Evolutionary conservation across 129 eudicot genomes (phyloP).

Genomic region (Artemisia argyi): DNA sequence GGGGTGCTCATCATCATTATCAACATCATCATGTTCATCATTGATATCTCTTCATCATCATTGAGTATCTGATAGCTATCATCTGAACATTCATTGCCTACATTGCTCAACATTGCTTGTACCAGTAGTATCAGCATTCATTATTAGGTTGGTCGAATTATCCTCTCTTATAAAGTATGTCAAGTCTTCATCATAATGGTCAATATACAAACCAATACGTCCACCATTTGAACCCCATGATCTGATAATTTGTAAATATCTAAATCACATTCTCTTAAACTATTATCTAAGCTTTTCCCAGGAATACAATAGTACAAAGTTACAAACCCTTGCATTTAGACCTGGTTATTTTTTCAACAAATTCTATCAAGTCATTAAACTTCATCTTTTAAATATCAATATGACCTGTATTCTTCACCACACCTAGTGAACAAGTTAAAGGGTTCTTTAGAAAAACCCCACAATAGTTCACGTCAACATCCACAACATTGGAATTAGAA

Average conservation of each 20-base stretch:
- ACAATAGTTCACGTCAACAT: background rate
- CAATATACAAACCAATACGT: background rate
- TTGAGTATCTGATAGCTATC: too few species aligned
- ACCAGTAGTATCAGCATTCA: too few species aligned
- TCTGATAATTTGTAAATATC: slow-evolving; percentile 13
- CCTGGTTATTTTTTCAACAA: background rate
- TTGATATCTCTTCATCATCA: too few species aligned
- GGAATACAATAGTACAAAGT: slow-evolving; percentile 9
- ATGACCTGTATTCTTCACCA: background rate
- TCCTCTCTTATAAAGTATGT: too few species aligned
- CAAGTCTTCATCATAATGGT: too few species aligned
- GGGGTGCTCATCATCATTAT: too few species aligned
- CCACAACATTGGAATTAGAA: background rate
- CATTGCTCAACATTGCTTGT: too few species aligned
- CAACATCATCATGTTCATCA: too few species aligned
- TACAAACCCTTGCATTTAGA: background rate
- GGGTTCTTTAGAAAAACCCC: background rate
- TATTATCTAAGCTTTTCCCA: background rate
- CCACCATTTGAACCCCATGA: slow-evolving; percentile 1
- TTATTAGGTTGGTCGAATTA: too few species aligned
- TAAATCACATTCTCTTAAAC: slow-evolving; percentile 8
- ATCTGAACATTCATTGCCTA: too few species aligned
- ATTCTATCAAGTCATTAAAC: background rate
- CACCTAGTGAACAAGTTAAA: background rate
- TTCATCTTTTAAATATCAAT: slow-evolving; percentile 9